These are phyloP conservation scores for Naganishia sp. DNA, from an alignment of 1,284 basidiomycete genomes.

Conservation along the genomic window DNA sequence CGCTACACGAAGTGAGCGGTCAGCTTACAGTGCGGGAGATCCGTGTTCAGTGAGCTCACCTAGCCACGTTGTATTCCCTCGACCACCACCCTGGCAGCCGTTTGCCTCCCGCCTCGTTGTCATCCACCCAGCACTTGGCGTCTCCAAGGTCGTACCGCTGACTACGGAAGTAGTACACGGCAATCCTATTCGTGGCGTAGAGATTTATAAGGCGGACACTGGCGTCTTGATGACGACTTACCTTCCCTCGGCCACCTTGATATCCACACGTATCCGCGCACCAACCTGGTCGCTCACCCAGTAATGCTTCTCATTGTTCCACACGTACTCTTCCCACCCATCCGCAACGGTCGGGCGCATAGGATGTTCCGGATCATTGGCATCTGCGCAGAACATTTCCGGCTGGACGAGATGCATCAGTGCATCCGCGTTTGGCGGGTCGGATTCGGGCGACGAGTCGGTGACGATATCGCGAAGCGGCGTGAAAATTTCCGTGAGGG, in stretches of 20 bases:
- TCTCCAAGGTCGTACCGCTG: slow-evolving; percentile 53
- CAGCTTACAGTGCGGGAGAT: background rate
- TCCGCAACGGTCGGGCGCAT: slow-evolving; percentile 45
- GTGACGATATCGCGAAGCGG: slow-evolving; percentile 48
- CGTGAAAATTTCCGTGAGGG: slow-evolving; percentile 44
- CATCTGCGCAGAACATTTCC: slow-evolving; percentile 51
- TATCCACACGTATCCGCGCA: slow-evolving; percentile 50
- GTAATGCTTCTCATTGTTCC: slow-evolving; percentile 53
- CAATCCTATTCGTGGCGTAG: slow-evolving; percentile 41
- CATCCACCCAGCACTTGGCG: slow-evolving; percentile 55
- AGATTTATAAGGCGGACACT: background rate
- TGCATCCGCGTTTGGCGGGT: slow-evolving; percentile 40
- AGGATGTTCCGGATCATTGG: slow-evolving; percentile 48
- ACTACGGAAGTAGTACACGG: slow-evolving; percentile 53
- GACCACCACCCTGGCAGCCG: slow-evolving; percentile 50
- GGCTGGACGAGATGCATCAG: slow-evolving; percentile 47
- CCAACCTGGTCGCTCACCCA: slow-evolving; percentile 48
- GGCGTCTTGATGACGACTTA: slow-evolving; percentile 23
- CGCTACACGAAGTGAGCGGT: slow-evolving; percentile 37
- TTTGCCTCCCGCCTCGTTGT: slow-evolving; percentile 50
- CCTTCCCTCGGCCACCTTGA: slow-evolving; percentile 46
- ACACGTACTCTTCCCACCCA: slow-evolving; percentile 50
- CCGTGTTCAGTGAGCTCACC: slow-evolving; percentile 38
- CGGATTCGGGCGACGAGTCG: slow-evolving; percentile 35
- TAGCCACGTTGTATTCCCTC: slow-evolving; percentile 49